Evolutionary conservation across 306 rosid genomes (phyloP), one percentile per base, ranked within the genome.

Genomic region (Sicyos baderoa): DNA sequence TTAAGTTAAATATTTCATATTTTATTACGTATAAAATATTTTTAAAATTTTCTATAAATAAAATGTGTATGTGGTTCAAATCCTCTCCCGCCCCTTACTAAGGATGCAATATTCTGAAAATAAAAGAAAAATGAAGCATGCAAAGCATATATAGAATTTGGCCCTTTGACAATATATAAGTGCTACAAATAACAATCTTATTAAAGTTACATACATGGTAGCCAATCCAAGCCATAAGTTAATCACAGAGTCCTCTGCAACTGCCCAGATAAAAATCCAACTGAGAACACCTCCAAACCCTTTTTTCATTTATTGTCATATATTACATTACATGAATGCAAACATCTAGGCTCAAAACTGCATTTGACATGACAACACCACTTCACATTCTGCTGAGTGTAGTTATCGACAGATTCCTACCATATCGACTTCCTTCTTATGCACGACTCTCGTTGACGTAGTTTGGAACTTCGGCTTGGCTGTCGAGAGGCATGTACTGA

Each of bases 401-500:
- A 32, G 35, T 78, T 73, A 67, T 32, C 75, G 3, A 71, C 54
- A 54, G 57, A 35, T 54, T 71, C 52, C 23, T 22, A 42, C 55
- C 23, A 59, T 37, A 35, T 40, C 17, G 12, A 74, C 54, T 29
- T 60, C 48, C 61, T 27, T 71, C 78, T 85, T 83, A 89, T 2
- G 90, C 42, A 35, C 42, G 42, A 35, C 42, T 35, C 42, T 35
- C 42, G 8, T 35, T 35, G 42, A 35, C 87, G 32, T 89, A 93
- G 76, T 88, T 89, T 27, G 89, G 89, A 70, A 86, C 84, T 77
- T 81, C 98, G n/a, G 68, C 84, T 82, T 93, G 98, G 85, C 97
- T 89, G 86, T 93, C 98, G 72, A 93, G 83, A 48, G 98, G 98
- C 97, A 93, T 93, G 74, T 93, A 93, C 77, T 93, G 98, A 75